phyloP scores from a whole-genome alignment of 306 rosid species.

The Casuarina cunninghamiana region DNA sequence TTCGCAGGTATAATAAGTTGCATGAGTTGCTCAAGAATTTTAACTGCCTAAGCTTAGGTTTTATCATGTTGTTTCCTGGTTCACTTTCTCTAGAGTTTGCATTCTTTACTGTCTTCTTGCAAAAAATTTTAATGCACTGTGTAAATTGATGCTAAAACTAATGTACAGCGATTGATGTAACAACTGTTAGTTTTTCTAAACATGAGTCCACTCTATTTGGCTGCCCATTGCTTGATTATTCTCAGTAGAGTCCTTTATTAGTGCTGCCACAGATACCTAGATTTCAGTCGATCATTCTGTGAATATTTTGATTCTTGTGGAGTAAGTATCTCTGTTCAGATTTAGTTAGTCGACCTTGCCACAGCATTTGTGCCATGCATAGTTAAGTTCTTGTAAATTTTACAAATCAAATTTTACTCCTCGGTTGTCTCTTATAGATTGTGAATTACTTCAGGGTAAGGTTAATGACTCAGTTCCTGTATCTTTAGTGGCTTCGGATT shows the following conservation, averaged over 20 bases:
- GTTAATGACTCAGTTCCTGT: conserved; percentile 40
- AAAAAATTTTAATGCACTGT: background rate
- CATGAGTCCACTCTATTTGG: background rate
- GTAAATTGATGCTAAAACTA: background rate
- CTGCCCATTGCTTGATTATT: background rate
- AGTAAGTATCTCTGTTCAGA: background rate
- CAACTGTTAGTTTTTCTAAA: background rate
- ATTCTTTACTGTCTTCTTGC: background rate
- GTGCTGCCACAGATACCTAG: background rate
- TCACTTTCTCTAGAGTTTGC: background rate
- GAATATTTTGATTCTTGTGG: background rate
- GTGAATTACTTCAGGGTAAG: background rate
- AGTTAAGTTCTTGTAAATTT: background rate
- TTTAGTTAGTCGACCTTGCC: background rate
- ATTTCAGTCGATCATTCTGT: background rate
- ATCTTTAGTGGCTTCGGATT: conserved; percentile 61
- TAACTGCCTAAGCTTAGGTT: conserved; percentile 1
- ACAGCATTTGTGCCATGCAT: background rate
- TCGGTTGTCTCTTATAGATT: background rate
- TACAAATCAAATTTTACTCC: background rate
- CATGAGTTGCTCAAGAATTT: background rate
- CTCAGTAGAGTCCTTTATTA: background rate
- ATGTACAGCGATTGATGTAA: background rate
- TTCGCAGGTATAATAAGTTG: conserved; percentile 37
- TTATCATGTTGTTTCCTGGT: background rate